Percentiles rank a stretch among this genome's conserved stretches.
Evolutionary conservation across 352 stramenopile species (phyloP).

Genomic region (Poterioochromonas sp.): DNA sequence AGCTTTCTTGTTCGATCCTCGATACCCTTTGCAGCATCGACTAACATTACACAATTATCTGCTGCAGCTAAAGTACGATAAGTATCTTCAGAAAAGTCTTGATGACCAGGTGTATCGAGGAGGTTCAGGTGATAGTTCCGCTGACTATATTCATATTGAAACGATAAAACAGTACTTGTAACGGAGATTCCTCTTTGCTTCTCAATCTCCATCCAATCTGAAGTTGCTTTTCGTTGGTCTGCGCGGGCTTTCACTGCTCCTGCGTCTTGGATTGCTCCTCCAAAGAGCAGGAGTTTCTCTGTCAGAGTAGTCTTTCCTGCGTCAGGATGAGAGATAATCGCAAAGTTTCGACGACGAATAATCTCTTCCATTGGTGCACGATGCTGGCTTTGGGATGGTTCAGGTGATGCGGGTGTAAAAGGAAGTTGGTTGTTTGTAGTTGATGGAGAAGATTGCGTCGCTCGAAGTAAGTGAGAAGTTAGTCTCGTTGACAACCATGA

Average conservation of each 20-base stretch:
- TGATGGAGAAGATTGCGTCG: no score
- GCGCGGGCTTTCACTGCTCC: conserved; percentile 64
- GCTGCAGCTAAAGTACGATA: conserved; percentile 64
- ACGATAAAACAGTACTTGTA: conserved; percentile 64
- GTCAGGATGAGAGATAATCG: conserved; percentile 73
- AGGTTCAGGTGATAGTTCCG: conserved; percentile 58
- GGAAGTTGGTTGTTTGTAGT: no score
- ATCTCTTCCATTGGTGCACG: conserved; percentile 49
- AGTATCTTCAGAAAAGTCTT: conserved; percentile 72
- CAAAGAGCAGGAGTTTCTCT: conserved; percentile 71
- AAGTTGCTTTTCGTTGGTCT: conserved; percentile 60
- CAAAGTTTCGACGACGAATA: conserved; percentile 60
- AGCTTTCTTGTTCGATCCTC: conserved; percentile 72
- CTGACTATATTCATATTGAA: conserved; percentile 53
- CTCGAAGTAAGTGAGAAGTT: no score
- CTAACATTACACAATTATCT: conserved; percentile 70
- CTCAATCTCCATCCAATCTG: conserved; percentile 76
- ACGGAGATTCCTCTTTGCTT: conserved; percentile 68
- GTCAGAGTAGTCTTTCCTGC: conserved; percentile 69
- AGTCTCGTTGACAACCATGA: no score
- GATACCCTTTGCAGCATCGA: conserved; percentile 68
- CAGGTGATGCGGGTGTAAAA: no score
- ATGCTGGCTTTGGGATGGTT: not conserved
- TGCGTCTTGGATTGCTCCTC: conserved; percentile 54
- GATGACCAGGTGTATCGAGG: conserved; percentile 64